Percentiles rank a stretch among this genome's conserved stretches.
phyloP scores from a whole-genome alignment of 345 rosid species.

The Citrus cavaleriei region DNA sequence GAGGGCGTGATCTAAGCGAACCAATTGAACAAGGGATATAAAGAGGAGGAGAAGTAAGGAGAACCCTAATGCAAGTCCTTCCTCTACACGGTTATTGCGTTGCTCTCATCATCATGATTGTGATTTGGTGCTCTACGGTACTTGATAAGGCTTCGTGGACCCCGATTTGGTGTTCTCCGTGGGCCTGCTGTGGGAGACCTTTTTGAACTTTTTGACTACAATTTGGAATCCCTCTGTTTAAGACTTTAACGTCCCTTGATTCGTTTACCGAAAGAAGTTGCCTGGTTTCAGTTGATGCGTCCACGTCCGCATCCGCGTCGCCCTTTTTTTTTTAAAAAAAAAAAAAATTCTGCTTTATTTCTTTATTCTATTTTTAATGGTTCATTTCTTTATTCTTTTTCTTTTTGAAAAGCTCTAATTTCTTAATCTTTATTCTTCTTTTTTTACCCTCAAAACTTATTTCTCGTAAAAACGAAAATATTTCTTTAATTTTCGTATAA shows the following conservation, averaged over 20 bases:
- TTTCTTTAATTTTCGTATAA: too few species aligned
- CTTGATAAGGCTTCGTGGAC: neutral
- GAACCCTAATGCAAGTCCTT: neutral
- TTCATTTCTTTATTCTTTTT: too few species aligned
- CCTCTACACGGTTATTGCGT: neutral
- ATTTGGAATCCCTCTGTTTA: neutral
- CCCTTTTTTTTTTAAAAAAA: too few species aligned
- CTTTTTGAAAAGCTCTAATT: neutral
- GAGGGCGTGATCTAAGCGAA: neutral
- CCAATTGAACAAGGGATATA: neutral
- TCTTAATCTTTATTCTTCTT: neutral
- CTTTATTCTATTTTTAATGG: neutral
- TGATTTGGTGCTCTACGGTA: neutral
- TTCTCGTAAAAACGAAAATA: too few species aligned
- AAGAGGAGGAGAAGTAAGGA: neutral
- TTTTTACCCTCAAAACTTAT: neutral
- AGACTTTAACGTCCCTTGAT: neutral
- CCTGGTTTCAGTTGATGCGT: neutral
- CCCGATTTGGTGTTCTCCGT: neutral
- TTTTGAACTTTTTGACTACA: neutral
- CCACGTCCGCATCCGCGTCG: neutral
- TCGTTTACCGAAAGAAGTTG: neutral
- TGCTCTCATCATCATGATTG: neutral
- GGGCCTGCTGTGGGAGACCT: neutral
- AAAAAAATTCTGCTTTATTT: too few species aligned